These are phyloP conservation scores for Lizonia empirigonia DNA, from an alignment of 2,329 filamentous ascomycete genomes.

Conservation along the genomic window DNA sequence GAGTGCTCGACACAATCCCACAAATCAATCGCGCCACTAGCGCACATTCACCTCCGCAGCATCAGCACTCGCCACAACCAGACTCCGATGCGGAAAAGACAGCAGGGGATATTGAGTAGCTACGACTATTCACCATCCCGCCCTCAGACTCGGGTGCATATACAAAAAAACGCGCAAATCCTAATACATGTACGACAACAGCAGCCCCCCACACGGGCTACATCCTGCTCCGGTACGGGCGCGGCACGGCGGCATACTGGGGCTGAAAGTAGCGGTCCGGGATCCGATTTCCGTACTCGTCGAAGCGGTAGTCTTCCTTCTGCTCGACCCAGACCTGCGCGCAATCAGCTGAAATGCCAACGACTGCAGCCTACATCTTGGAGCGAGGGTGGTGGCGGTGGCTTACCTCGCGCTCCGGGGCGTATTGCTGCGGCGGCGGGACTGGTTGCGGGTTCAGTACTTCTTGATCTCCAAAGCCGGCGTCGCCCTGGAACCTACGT, in stretches of 20 bases:
- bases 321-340: conserved; percentile 45
- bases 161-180: conserved; percentile 4
- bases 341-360: not conserved
- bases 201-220: conserved; percentile 16
- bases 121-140: no score
- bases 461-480: conserved; percentile 46
- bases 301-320: conserved; percentile 44
- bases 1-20: no score
- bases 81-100: no score
- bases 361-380: no score
- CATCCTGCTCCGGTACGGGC: conserved; percentile 37
- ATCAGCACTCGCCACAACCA: no score
- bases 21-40: no score
- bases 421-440: conserved; percentile 34
- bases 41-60: no score
- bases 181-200: not conserved
- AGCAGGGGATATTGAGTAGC: no score
- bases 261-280: conserved; percentile 37
- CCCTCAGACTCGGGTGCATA: no score
- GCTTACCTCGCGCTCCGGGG: conserved; percentile 45
- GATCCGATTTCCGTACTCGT: conserved; percentile 45
- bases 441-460: conserved; percentile 48
- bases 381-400: not conserved
- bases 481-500: conserved; percentile 43
- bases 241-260: conserved; percentile 22